Base-by-base conservation (phyloP, 2,329 filamentous ascomycete species). In the Exophiala viscosa region DNA sequence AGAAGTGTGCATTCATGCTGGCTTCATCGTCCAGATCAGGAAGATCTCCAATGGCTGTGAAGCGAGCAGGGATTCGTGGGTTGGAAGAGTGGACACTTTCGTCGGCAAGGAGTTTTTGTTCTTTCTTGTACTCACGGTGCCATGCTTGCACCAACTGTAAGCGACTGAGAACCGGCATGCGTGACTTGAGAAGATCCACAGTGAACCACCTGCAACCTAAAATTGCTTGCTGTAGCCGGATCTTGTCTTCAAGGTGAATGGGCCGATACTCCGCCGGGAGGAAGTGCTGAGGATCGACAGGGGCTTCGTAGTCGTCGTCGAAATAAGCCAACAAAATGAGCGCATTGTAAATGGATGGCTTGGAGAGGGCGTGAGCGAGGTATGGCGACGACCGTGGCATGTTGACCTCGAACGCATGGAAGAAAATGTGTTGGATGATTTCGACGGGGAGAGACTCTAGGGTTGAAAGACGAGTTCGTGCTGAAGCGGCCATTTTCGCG, bases 361-460 rank as follows among this genome's bases (percentile, higher is more conserved):
- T 66, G 0, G 73, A 73, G 9, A 77, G 55, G 2, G 66, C 67
- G 0, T 62, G 60, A 8, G 68, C 69, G 8, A 81, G 60, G 9
- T 64, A 55, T 0, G 64, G 65, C 0, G 77, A 80, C 4, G 69
- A 67, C 13, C 65, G 66, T 2, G 73, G 67, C 1, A 78, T 61
- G 34, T 75, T 72, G 31, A 75, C 57, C 55, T 79, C 76, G 18
- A 73, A 60, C 5, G 73, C 71, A 23, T 70, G 63, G n/a, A 76
- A 65, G 54, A 80, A 80, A 41, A 81, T 78, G 36, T 70, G 67
- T 58, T 80, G 73, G n/a, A 80, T 67, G 10, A 81, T 62, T 61
- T 81, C 78, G 2, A 70, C 62, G 0, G 78, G 78, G 0, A 81
- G 66, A 3, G 58, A 51, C 59, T 81, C 76, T 10, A 81, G 63